These are phyloP conservation scores for Ophiostoma australiae DNA, from an alignment of 2,329 filamentous ascomycete species.

Conservation along the genomic window DNA sequence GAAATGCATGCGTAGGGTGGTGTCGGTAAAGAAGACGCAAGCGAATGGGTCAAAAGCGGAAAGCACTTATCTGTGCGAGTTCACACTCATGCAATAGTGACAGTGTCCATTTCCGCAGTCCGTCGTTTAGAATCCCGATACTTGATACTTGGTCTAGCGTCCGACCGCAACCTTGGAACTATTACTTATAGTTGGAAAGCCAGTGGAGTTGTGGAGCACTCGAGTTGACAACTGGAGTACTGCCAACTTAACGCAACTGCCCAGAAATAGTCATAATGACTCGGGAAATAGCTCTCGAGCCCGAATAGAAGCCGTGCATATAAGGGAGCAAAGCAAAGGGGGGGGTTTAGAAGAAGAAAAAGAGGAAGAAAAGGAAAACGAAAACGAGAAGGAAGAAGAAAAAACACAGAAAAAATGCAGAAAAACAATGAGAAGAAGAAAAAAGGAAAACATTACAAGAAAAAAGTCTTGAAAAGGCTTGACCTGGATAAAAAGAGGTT, in stretches of 20 bases:
- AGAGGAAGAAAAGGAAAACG: not conserved
- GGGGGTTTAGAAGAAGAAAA: not conserved
- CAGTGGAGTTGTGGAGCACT: not conserved
- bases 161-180: not conserved
- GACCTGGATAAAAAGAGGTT: no score
- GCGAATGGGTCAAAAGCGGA: no score
- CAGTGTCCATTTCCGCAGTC: not conserved
- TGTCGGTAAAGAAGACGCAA: no score
- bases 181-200: slow-evolving; percentile 3
- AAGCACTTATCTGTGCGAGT: no score
- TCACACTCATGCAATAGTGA: no score
- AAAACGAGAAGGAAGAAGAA: not conserved
- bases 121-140: not conserved
- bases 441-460: no score
- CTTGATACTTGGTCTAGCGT: not conserved
- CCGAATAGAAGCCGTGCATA: no score
- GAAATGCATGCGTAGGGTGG: no score
- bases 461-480: no score
- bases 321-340: no score
- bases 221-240: not conserved
- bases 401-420: not conserved
- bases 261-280: not conserved
- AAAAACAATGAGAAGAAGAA: no score
- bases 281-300: not conserved
- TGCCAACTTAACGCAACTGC: not conserved